Evolutionary conservation across 345 rosid species (phyloP), one percentile per base, ranked within the genome.

Genomic region (Syzygium oleosum): DNA sequence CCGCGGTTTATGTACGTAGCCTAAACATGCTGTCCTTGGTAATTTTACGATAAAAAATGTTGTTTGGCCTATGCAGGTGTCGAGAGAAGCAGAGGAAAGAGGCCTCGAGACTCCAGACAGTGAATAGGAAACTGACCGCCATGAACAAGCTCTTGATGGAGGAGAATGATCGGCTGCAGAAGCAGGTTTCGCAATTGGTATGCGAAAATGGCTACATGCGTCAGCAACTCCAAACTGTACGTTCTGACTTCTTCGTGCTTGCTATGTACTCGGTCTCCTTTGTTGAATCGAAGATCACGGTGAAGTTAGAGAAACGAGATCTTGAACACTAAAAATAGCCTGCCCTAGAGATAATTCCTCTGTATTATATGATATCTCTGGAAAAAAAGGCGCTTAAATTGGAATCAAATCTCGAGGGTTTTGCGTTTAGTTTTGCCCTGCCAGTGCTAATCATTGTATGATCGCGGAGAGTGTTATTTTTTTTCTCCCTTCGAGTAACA

Each of bases 111-210:
- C 96, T 98, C 84, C 99, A 97, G 93, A 95, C 98, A 4, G 99
- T 98, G 87, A 98, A 98, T 86, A 91, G 99, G 91, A 98, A 98
- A 88, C 91, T 98, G 90, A 86, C 98, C 9, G 99, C 99, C 14
- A 98, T 98, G 99, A 98, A 98, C 91, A 98, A 97, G 91, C 93
- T 98, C 89, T 87, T 98, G 89, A 97, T 98, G 99, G 99, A 98
- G 91, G 99, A 98, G 94, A 98, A 98, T 88, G 99, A 98, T 88
- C 95, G 99, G 11, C 91, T 98, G 88, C 99, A 98, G 92, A 98
- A 98, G 87, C 99, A 98, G 91, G 99, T 98, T 83, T 98, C 99
- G 29, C 99, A 98, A 91, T 91, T 98, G 86, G 99, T 98, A 68
- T 93, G 95, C 61, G 99, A 98, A 89, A 98, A 98, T 90, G 97